Conservation (phyloP, 2,329 filamentous ascomycete species). For the Diaporthe sp. region DNA sequence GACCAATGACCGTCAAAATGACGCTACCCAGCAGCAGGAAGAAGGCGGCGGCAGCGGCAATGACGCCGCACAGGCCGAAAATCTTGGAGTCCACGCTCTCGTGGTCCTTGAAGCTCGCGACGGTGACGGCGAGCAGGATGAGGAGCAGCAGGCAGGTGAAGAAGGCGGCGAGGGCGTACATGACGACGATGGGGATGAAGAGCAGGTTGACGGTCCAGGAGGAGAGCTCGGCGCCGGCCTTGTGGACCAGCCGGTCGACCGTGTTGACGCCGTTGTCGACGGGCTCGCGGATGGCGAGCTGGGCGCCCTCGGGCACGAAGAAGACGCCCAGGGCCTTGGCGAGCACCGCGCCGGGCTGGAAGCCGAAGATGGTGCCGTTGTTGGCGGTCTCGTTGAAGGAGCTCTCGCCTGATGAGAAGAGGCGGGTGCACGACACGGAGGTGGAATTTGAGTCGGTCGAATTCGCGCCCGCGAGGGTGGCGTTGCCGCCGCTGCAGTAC, state of each 20-base stretch:
- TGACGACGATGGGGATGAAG: constrained; percentile 34
- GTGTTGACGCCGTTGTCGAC: constrained; percentile 32
- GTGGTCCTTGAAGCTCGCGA: not conserved
- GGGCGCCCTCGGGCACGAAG: constrained; percentile 31
- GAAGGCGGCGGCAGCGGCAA: constrained; percentile 29
- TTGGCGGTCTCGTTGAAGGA: constrained; percentile 27
- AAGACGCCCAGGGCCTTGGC: constrained; percentile 34
- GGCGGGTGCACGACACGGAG: constrained; percentile 20
- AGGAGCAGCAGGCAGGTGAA: constrained; percentile 30
- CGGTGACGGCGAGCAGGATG: constrained; percentile 22
- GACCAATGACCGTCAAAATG: constrained; percentile 29
- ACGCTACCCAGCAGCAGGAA: constrained; percentile 33
- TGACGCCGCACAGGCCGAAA: constrained; percentile 28
- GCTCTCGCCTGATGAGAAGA: constrained; percentile 28
- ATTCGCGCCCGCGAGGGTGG: not conserved
- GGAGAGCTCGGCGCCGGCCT: constrained; percentile 27
- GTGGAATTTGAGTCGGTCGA: constrained; percentile 11
- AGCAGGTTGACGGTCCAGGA: constrained; percentile 31
- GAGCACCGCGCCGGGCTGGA: constrained; percentile 31
- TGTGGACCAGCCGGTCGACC: constrained; percentile 30
- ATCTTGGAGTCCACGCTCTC: constrained; percentile 17
- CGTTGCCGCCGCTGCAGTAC: constrained; percentile 26
- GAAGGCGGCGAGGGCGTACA: constrained; percentile 27
- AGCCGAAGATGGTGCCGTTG: constrained; percentile 34
- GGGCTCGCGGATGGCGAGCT: constrained; percentile 26